These are phyloP conservation scores for Acanthamoeba lenticulata DNA, from an alignment of 208 protist genomes.

Conservation along the genomic window DNA sequence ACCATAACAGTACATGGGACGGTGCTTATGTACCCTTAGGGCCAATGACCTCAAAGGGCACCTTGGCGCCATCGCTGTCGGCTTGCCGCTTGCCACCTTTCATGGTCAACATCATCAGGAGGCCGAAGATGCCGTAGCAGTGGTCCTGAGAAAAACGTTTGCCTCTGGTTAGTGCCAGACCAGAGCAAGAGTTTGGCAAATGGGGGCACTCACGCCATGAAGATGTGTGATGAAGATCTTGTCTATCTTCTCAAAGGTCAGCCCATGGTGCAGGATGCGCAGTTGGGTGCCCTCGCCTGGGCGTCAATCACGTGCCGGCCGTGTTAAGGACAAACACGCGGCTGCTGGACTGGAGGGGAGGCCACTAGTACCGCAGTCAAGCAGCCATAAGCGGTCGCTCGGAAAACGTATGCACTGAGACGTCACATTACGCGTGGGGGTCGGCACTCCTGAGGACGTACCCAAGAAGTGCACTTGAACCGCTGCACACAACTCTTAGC, in stretches of 20 bases:
- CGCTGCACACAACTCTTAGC: neutral
- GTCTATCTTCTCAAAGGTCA: conserved; percentile 4
- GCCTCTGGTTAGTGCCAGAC: too few species aligned
- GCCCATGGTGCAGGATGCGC: neutral
- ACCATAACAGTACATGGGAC: neutral
- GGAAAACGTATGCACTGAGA: neutral
- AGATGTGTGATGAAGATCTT: conserved; percentile 5
- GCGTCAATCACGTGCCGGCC: neutral
- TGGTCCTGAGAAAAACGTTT: too few species aligned
- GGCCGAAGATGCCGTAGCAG: neutral
- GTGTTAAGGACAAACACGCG: neutral
- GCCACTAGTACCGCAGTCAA: neutral
- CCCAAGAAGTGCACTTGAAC: neutral
- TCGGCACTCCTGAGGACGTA: neutral
- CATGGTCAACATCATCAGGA: neutral
- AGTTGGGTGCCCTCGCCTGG: neutral
- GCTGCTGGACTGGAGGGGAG: neutral
- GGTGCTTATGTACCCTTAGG: neutral
- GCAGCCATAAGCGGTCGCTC: neutral
- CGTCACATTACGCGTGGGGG: neutral
- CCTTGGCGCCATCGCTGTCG: neutral
- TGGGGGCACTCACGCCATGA: neutral
- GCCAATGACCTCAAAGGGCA: neutral
- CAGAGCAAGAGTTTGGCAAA: too few species aligned
- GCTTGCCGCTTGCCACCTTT: neutral